A percentile compares a stretch with the other conserved stretches of the same genome.
These are phyloP conservation scores for Beauveria caledonica DNA, from an alignment of 2,329 filamentous ascomycete genomes.

Conservation along the genomic window DNA sequence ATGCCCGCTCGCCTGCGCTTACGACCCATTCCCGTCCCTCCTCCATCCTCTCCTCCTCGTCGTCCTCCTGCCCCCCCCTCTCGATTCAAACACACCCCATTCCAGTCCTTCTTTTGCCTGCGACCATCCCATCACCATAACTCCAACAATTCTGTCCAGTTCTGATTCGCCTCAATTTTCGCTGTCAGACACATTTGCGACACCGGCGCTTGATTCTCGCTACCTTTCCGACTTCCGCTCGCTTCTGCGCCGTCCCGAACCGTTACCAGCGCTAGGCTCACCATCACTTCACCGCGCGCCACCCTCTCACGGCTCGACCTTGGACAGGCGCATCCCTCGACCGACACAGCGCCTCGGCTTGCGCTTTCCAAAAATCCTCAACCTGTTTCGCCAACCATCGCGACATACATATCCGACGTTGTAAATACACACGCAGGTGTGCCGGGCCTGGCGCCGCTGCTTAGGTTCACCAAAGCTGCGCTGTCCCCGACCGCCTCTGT, in stretches of 20 bases:
- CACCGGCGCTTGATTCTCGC: neutral
- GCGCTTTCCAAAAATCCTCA: neutral
- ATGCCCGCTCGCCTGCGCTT: conserved; percentile 11
- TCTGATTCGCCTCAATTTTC: conserved; percentile 10
- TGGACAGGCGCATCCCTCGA: neutral
- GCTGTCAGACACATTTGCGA: conserved; percentile 10
- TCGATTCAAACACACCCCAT: conserved; percentile 19
- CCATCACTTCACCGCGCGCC: neutral
- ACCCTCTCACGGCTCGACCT: neutral
- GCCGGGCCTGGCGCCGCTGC: neutral
- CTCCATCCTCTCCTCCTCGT: conserved; percentile 18
- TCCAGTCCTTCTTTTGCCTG: conserved; percentile 28
- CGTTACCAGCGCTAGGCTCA: conserved; percentile 1
- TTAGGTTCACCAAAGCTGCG: neutral
- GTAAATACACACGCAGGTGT: neutral
- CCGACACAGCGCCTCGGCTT: neutral
- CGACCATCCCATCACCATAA: conserved; percentile 18
- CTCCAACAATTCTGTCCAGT: conserved; percentile 9
- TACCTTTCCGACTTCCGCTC: neutral
- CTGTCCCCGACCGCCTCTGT: neutral
- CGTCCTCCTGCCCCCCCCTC: conserved; percentile 18
- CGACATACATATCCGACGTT: neutral
- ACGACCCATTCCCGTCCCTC: neutral
- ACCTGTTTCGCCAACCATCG: neutral
- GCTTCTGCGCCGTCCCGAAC: neutral